Percentiles rank a stretch among this genome's conserved stretches.
phyloP scores from a whole-genome alignment of 2,329 filamentous ascomycete genomes.

The Cladorrhinum sp. region DNA sequence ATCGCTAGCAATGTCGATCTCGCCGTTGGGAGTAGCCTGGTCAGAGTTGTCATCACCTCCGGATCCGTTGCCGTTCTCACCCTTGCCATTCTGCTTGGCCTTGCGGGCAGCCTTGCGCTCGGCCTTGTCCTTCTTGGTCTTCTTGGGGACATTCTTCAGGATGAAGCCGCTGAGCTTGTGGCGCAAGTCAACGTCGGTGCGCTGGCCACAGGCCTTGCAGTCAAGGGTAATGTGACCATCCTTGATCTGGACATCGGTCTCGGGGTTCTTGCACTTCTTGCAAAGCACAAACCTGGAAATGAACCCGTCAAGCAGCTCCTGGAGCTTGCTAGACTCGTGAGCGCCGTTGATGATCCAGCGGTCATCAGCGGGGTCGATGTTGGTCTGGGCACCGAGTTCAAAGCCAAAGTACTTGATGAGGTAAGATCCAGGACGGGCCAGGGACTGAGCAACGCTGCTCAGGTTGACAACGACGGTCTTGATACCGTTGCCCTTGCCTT shows the following conservation, averaged over 20 bases:
- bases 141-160: slow-evolving; percentile 87
- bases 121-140: slow-evolving; percentile 97
- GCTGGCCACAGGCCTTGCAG: slow-evolving; percentile 98
- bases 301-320: slow-evolving; percentile 97
- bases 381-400: slow-evolving; percentile 97
- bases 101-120: slow-evolving; percentile 87
- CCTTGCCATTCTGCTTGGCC: slow-evolving; percentile 73
- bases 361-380: slow-evolving; percentile 93
- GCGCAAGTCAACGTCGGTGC: slow-evolving; percentile 84
- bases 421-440: slow-evolving; percentile 88
- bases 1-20: slow-evolving; percentile 73
- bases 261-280: slow-evolving; percentile 99
- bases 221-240: slow-evolving; percentile 88
- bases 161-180: slow-evolving; percentile 98
- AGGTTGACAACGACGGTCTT: slow-evolving; percentile 98
- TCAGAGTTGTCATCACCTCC: slow-evolving; percentile 53
- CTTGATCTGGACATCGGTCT: slow-evolving; percentile 95
- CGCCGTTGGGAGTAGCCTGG: slow-evolving; percentile 35
- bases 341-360: slow-evolving; percentile 99
- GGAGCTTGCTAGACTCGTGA: slow-evolving; percentile 90
- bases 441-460: slow-evolving; percentile 85
- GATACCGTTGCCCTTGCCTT: slow-evolving; percentile 99
- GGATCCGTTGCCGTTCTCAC: slow-evolving; percentile 53
- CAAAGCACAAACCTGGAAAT: slow-evolving; percentile 98
- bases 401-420: slow-evolving; percentile 99